Evolutionary conservation across 2,329 filamentous ascomycete species (phyloP), one percentile per base, ranked within the genome.

Genomic region (Trichoderma semiorbis): DNA sequence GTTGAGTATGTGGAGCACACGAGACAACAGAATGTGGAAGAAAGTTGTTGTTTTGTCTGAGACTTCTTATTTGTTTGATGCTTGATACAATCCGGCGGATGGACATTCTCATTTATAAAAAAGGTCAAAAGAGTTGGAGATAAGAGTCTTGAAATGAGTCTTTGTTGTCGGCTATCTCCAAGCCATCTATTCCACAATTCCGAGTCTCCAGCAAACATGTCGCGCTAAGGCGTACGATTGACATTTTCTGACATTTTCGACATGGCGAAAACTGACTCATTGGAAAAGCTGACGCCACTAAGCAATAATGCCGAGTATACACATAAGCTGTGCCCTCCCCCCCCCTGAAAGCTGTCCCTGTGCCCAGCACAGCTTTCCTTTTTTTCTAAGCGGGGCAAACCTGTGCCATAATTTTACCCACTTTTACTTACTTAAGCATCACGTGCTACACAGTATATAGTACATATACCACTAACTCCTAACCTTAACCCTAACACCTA

Each of bases 161-260:
- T 34, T 43, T 21, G 16, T 50, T 50, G 47, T 21, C n/a, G 47
- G 47, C 47, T 21, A 24, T 50, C 47, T 50, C 47, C 47, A 50
- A 30, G 50, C 16, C 18, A 28, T 36, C 34, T 36, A 5, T 30
- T 61, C 61, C 43, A 64, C 32, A 30, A 28, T 47, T 64, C 68
- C 60, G 43, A 30, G 58, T n/a, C 58, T 50, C 47, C 30, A 18
- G 32, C 50, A 67, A 36, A 36, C 39, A 34, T 69, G 66, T 61
- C 66, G 21, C 39, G 18, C 66, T 50, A 70, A 57, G 68, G 68
- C 68, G 60, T 55, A 30, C 18, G 32, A 1, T 72, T 69, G 65
- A 69, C 65, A 69, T 43, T 63, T 60, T 71, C 36, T 66, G 55
- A 61, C 63, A 69, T 55, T 72, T 53, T 66, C 62, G 55, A 61